Base-by-base conservation (phyloP, 192 early-diverging fungal species). In the Entomortierella parvispora region DNA sequence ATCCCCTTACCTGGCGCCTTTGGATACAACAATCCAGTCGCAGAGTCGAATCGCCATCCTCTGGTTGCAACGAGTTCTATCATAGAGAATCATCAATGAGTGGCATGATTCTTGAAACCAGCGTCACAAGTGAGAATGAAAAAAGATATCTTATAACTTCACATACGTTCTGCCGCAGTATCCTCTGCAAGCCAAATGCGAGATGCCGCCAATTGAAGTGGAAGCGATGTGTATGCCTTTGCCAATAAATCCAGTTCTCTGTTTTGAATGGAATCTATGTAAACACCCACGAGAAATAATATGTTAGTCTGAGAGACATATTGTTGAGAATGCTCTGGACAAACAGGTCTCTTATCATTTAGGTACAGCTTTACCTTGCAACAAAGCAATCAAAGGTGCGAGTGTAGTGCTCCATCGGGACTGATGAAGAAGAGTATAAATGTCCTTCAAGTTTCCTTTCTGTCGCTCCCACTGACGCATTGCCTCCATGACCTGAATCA, bases 41-140 rank as follows among this genome's bases (percentile, higher is more conserved):
- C 46, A 50, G 65, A 58, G n/a, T 76, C 71, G 44, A 66, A 76
- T 62, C 65, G 66, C 74, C 74, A 77, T 68, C 74, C 74, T 37
- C 65, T 58, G 26, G 74, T 53, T 4, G 74, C 66, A 42, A 77
- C 65, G 25, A 68, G 61, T 46, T 77, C 74, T 77, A 63, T 48
- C 15, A 61, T 48, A 48, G 22, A 42, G 49, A 57, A 37, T 58
- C 37, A 15, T 44, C 11, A 31, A 28, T 54, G 14, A 17, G 40
- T 28, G 42, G 20, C 18, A n/a, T 8, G 12, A 29, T 56, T 17
- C 14, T 31, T 14, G 14, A 2, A 9, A 26, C 0, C 28, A 42
- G n/a, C 18, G 17, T 1, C 18, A 22, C 29, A 17, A 34, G 2
- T 34, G n/a, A n/a, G n/a, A n/a, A n/a, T n/a, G n/a, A n/a, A n/a